Evolutionary conservation across 345 rosid genomes (phyloP), one percentile per base, ranked within the genome.

Genomic region (Lumnitzera racemosa): DNA sequence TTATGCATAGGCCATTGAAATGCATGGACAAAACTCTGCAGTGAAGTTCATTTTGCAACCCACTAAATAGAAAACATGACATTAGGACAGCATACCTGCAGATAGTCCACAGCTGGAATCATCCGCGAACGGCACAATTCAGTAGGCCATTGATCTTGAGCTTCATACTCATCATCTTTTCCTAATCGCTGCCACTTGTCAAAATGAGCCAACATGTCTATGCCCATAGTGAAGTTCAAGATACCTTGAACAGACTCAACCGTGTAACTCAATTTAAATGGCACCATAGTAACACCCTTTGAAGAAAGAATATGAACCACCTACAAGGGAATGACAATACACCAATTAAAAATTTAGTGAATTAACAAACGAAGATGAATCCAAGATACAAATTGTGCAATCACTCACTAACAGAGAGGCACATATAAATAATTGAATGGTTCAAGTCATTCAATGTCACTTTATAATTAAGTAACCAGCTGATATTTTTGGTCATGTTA

Each of bases 141-240:
- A 24, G 77, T 51, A 2, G 96, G 96, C 95, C 98, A 91, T 74
- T 91, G 98, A 51, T 86, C 95, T 62, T 84, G 90, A 72, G 95
- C 90, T 84, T 91, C 96, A 58, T 83, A 91, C 16, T 56, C 67
- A 71, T 84, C 88, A 14, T 88, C 95, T 67, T 71, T 70, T 25
- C 80, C 74, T 12, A 69, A 58, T 60, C 95, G 82, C 67, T 91
- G 96, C 91, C 96, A 91, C 74, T 86, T 81, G 67, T 91, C 95
- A 69, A 91, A 91, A 67, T 88, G 96, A 61, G 90, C 85, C 72
- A 88, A 57, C 91, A 86, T 80, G 27, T 88, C 98, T 24, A 86
- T 84, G 25, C 79, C 88, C 96, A 91, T 86, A 2, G 91, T 91
- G 74, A 91, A 86, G 61, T 83, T 81, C 49, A 88, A 64, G 72